Evolutionary conservation across 805 yeast genomes (phyloP).

Genomic region (Saccharomycopsis sp.): DNA sequence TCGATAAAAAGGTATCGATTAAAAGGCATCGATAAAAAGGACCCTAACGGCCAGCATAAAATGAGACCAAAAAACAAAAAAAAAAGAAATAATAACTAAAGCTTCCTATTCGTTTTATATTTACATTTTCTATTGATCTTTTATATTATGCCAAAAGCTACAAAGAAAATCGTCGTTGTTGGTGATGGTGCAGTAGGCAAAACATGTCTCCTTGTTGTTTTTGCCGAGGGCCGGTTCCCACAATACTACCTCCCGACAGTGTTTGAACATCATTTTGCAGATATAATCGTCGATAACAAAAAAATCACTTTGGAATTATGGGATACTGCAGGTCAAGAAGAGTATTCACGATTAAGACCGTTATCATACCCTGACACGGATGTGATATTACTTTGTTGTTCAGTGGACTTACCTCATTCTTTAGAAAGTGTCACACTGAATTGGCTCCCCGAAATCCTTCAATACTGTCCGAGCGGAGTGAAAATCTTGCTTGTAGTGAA

Average conservation of each 20-base stretch:
- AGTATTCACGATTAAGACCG: constrained; percentile 88
- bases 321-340: constrained; percentile 90
- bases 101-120: too few species aligned
- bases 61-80: too few species aligned
- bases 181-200: constrained; percentile 39
- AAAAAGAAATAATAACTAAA: too few species aligned
- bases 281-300: constrained; percentile 34
- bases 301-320: constrained; percentile 35
- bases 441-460: constrained; percentile 35
- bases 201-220: constrained; percentile 34
- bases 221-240: constrained; percentile 33
- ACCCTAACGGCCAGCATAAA: too few species aligned
- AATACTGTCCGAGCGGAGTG: constrained; percentile 30
- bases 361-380: constrained; percentile 92
- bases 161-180: constrained; percentile 31
- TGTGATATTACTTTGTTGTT: constrained; percentile 91
- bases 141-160: neutral
- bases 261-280: constrained; percentile 42
- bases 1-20: too few species aligned
- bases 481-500: constrained; percentile 13
- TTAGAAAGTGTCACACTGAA: constrained; percentile 55
- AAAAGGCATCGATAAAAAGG: too few species aligned
- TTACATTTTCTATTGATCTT: too few species aligned
- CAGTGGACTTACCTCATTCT: constrained; percentile 90
- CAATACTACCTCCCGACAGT: constrained; percentile 37